phyloP scores from a whole-genome alignment of 192 early-diverging fungal genomes.

The Entophlyctis luteolus region DNA sequence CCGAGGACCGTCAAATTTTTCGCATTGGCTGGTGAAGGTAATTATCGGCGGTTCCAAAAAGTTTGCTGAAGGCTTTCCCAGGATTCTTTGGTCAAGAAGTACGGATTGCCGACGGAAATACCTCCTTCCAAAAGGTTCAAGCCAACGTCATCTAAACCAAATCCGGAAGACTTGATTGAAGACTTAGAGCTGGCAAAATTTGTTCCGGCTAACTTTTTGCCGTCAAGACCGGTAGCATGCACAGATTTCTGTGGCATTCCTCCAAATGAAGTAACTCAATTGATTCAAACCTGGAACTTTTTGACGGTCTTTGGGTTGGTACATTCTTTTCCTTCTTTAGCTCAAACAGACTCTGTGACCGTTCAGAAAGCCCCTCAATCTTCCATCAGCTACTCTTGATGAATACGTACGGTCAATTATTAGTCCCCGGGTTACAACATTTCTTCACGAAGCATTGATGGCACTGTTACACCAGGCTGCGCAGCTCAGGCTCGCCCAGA shows the following conservation, averaged over 20 bases:
- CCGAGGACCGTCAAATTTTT: constrained; percentile 61
- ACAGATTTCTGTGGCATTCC: constrained; percentile 47
- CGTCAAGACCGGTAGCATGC: constrained; percentile 40
- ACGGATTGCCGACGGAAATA: constrained; percentile 35
- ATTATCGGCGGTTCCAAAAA: not conserved
- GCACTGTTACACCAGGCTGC: not conserved
- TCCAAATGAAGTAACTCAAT: constrained; percentile 35
- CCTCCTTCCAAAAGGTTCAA: not conserved
- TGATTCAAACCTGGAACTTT: constrained; percentile 68
- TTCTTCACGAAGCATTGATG: constrained; percentile 4
- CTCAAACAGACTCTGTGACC: constrained; percentile 31
- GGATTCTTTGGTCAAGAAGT: constrained; percentile 39
- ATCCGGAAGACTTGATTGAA: no score
- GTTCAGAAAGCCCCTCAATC: constrained; percentile 58
- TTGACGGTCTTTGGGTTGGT: constrained; percentile 53
- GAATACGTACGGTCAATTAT: constrained; percentile 64
- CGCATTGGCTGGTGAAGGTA: constrained; percentile 71
- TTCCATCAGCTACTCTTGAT: constrained; percentile 72
- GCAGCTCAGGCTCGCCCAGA: not conserved
- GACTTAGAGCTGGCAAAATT: constrained; percentile 67
- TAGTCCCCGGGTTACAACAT: not conserved
- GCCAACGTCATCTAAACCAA: no score
- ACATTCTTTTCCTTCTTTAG: constrained; percentile 32
- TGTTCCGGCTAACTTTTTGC: constrained; percentile 36
- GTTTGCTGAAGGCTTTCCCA: not conserved